Conservation (phyloP, 2,329 filamentous ascomycete species). For the Metarhizium anisopliae region DNA sequence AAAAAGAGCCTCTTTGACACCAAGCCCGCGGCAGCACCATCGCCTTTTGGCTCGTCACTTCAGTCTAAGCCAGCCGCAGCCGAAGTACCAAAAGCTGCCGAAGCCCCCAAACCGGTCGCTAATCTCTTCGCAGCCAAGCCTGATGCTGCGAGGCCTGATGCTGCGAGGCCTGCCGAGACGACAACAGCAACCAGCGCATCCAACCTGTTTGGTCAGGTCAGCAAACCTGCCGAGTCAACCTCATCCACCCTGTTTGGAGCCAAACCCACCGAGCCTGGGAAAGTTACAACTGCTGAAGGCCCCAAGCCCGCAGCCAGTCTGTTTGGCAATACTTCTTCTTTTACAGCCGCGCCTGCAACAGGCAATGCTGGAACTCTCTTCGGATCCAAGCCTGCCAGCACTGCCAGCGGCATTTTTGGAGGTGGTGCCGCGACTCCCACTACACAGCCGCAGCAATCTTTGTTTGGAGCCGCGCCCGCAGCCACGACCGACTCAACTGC, state of each 20-base stretch:
- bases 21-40: slow-evolving; percentile 21
- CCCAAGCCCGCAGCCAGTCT: slow-evolving; percentile 9
- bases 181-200: slow-evolving; percentile 28
- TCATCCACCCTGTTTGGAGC: slow-evolving; percentile 25
- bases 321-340: slow-evolving; percentile 7
- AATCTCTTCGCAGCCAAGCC: slow-evolving; percentile 19
- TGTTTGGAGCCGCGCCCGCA: slow-evolving; percentile 6
- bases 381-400: slow-evolving; percentile 15
- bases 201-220: slow-evolving; percentile 15
- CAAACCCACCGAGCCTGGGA: slow-evolving; percentile 20
- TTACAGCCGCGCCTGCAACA: slow-evolving; percentile 8
- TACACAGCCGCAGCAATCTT: slow-evolving; percentile 11
- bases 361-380: slow-evolving; percentile 11
- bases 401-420: slow-evolving; percentile 5
- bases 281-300: slow-evolving; percentile 13
- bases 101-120: slow-evolving; percentile 16
- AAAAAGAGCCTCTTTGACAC: slow-evolving; percentile 24
- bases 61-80: slow-evolving; percentile 19
- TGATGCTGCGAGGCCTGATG: slow-evolving; percentile 13
- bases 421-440: slow-evolving; percentile 9
- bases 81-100: slow-evolving; percentile 18
- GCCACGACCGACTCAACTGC: slow-evolving; percentile 13
- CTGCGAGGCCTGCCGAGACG: slow-evolving; percentile 16
- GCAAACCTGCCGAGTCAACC: slow-evolving; percentile 10
- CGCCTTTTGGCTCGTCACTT: slow-evolving; percentile 22